Evolutionary conservation across 1,284 basidiomycete genomes (phyloP).

Genomic region (Naganishia sp.): DNA sequence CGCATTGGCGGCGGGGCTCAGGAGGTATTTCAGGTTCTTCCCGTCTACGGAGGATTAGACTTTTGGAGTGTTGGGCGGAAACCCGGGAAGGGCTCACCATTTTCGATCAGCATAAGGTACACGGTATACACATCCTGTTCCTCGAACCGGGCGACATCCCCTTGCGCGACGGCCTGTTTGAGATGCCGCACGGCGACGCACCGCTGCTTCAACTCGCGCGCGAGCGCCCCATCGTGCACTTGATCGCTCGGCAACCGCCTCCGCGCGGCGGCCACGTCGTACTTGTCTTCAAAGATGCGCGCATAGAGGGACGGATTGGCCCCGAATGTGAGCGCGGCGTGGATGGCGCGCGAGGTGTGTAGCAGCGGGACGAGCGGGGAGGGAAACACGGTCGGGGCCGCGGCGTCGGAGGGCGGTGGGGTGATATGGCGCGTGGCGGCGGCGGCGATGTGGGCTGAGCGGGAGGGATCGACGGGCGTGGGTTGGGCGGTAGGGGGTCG

Average conservation of each 20-base stretch:
- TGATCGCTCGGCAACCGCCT: constrained; percentile 59
- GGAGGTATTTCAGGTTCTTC: constrained; percentile 65
- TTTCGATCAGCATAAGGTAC: constrained; percentile 69
- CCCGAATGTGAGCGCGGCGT: constrained; percentile 53
- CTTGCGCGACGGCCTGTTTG: constrained; percentile 35
- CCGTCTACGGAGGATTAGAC: too few relatives aligned
- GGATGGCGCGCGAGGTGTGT: constrained; percentile 56
- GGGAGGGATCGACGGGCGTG: too few relatives aligned
- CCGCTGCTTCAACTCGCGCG: constrained; percentile 45
- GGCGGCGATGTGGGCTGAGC: background rate
- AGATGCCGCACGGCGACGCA: constrained; percentile 42
- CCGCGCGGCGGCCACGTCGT: constrained; percentile 62
- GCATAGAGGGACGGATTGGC: constrained; percentile 64
- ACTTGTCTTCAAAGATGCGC: constrained; percentile 62
- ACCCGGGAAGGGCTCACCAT: too few relatives aligned
- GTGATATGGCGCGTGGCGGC: background rate
- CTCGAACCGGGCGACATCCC: constrained; percentile 38
- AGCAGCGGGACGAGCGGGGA: constrained; percentile 59
- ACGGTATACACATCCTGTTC: constrained; percentile 60
- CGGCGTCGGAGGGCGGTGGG: background rate
- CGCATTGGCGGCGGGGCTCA: constrained; percentile 46
- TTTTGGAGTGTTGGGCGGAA: too few relatives aligned
- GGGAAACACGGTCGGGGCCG: background rate
- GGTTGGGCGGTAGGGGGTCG: background rate
- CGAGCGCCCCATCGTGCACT: constrained; percentile 38